Evolutionary conservation across 116 monocot genomes (phyloP), one percentile per base, ranked within the genome.

Genomic region (Cymodocea nodosa): DNA sequence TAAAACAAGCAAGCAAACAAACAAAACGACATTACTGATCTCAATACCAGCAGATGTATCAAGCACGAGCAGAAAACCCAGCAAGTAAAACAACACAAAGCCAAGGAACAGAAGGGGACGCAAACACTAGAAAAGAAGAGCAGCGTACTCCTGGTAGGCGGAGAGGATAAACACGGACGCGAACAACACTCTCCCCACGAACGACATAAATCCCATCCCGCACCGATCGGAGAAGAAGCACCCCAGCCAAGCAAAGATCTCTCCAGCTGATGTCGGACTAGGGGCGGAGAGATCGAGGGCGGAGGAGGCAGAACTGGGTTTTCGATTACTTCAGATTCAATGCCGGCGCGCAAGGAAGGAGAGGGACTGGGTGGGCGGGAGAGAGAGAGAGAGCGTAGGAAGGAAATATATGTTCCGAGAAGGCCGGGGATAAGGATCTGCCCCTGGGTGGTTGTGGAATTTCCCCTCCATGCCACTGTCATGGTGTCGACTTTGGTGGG

Each of bases 171-270:
- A 90, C 63, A 90, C 59, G 71, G 90, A 78, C 67, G 86, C 90
- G 79, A 90, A 90, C 60, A 90, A 75, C 17, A 90, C 86, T 63
- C 90, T 78, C 50, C 90, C 90, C n/a, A 73, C 79, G 65, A 90
- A 86, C 56, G 90, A 81, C 51, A 83, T 70, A 70, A 90, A 90
- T 23, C 90, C 90, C 90, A 76, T 76, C 59, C 37, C 68, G 51
- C 64, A 6, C 63, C 20, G 40, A 16, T 19, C 14, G 36, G 15
- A 34, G 37, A 35, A 16, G 3, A n/a, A 12, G 24, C 5, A 63
- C 22, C 22, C 16, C 66, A 24, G 30, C 30, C 30, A 30, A 30
- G 3, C 30, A 30, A 19, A 64, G 35, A 35, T 22, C 40, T 50
- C 64, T 64, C 50, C 63, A 15, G 63, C 60, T 34, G 35, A 44